phyloP scores from a whole-genome alignment of 495 filamentous ascomycete species.

The Penicillium paxilli region DNA sequence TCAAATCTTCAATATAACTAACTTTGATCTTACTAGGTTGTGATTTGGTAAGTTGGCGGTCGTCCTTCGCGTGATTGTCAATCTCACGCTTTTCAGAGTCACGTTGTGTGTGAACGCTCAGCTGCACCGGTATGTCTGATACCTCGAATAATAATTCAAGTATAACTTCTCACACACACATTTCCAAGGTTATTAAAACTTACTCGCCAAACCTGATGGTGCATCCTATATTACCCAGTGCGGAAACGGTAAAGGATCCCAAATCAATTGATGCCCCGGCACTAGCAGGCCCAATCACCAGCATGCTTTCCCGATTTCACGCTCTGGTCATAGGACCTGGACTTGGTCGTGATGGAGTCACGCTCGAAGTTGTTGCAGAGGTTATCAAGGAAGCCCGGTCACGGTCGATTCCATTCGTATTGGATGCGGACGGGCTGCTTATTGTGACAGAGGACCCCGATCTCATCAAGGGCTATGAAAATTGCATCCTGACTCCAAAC shows the following conservation, averaged over 20 bases:
- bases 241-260: conserved; percentile 42
- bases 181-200: conserved; percentile 75
- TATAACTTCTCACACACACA: not conserved
- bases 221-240: conserved; percentile 88
- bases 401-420: conserved; percentile 72
- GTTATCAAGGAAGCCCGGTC: conserved; percentile 81
- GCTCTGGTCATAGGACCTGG: conserved; percentile 94
- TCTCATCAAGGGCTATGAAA: conserved; percentile 73
- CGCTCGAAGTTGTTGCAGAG: conserved; percentile 80
- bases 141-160: not conserved
- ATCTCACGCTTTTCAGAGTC: conserved; percentile 60
- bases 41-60: conserved; percentile 63
- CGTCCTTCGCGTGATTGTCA: not conserved
- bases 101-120: conserved; percentile 91
- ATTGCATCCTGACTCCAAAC: conserved; percentile 92
- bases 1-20: too few species aligned
- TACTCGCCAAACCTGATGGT: conserved; percentile 99
- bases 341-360: conserved; percentile 82
- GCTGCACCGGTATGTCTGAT: conserved; percentile 57
- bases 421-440: conserved; percentile 89
- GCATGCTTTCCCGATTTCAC: conserved; percentile 82
- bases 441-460: conserved; percentile 74
- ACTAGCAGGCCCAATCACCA: conserved; percentile 71
- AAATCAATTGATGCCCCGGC: conserved; percentile 49
- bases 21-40: conserved; percentile 55